Evolutionary conservation across 352 stramenopile species (phyloP).

Genomic region (Blastocystis sp.): DNA sequence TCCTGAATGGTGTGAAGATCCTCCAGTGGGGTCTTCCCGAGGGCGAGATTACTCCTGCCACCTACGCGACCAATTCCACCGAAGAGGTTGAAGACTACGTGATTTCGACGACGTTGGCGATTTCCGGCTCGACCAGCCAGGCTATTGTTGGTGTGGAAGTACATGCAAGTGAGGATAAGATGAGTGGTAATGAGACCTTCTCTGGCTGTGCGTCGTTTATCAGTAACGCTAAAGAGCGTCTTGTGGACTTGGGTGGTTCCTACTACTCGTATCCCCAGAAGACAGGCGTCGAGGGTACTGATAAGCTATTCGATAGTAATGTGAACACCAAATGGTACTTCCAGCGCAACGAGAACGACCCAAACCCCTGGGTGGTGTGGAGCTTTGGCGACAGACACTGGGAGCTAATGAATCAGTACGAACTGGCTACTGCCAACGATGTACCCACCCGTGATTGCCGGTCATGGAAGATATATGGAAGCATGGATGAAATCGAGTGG

Average conservation of each 20-base stretch:
- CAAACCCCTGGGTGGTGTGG: neutral
- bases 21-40: conserved; percentile 12
- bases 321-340: conserved; percentile 59
- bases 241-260: neutral
- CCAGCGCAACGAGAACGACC: neutral
- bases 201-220: neutral
- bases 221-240: conserved; percentile 1
- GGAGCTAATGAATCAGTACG: conserved; percentile 63
- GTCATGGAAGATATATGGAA: conserved; percentile 57
- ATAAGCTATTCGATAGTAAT: conserved; percentile 37
- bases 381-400: conserved; percentile 21
- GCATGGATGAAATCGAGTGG: conserved; percentile 1
- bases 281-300: neutral
- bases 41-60: neutral
- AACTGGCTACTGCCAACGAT: conserved; percentile 15
- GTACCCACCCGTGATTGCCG: conserved; percentile 9
- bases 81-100: neutral
- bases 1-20: conserved; percentile 30
- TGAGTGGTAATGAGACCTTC: conserved; percentile 29
- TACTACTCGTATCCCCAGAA: neutral
- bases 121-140: neutral
- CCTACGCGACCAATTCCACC: neutral
- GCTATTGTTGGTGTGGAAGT: conserved; percentile 19
- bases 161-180: neutral
- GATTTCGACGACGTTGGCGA: neutral